These are phyloP conservation scores for Hypoxylon sp. DNA, from an alignment of 2,329 filamentous ascomycete species.

Conservation along the genomic window DNA sequence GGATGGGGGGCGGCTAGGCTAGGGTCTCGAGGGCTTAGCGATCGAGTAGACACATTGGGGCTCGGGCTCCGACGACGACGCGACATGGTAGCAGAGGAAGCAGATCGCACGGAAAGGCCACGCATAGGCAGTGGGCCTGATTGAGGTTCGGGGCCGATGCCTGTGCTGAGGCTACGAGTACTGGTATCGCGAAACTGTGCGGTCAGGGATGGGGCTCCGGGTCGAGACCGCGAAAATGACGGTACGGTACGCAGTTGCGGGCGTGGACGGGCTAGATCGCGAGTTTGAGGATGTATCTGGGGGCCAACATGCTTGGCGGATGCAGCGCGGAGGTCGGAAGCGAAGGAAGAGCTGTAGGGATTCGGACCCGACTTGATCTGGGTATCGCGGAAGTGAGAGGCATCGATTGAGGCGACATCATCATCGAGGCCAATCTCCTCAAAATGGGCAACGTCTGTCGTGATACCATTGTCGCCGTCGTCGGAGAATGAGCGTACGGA, in stretches of 20 bases:
- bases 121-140: conserved; percentile 53
- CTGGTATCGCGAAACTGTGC: conserved; percentile 64
- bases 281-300: conserved; percentile 51
- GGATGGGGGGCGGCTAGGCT: conserved; percentile 57
- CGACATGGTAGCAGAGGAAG: conserved; percentile 57
- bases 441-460: conserved; percentile 85
- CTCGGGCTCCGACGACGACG: conserved; percentile 67
- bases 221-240: conserved; percentile 56
- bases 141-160: conserved; percentile 52
- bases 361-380: conserved; percentile 58
- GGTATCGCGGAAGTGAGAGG: conserved; percentile 54
- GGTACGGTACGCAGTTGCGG: conserved; percentile 54
- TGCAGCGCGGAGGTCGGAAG: conserved; percentile 60
- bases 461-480: conserved; percentile 79
- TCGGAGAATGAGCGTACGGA: conserved; percentile 84
- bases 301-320: conserved; percentile 51
- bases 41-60: conserved; percentile 58
- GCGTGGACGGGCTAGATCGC: conserved; percentile 51
- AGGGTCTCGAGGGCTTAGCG: conserved; percentile 62
- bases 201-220: conserved; percentile 63
- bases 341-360: conserved; percentile 66
- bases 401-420: conserved; percentile 63
- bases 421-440: conserved; percentile 93
- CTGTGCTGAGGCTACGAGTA: conserved; percentile 56
- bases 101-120: conserved; percentile 57